Evolutionary conservation across 2,329 filamentous ascomycete species (phyloP), one percentile per base, ranked within the genome.

Genomic region (Fusarium musae): DNA sequence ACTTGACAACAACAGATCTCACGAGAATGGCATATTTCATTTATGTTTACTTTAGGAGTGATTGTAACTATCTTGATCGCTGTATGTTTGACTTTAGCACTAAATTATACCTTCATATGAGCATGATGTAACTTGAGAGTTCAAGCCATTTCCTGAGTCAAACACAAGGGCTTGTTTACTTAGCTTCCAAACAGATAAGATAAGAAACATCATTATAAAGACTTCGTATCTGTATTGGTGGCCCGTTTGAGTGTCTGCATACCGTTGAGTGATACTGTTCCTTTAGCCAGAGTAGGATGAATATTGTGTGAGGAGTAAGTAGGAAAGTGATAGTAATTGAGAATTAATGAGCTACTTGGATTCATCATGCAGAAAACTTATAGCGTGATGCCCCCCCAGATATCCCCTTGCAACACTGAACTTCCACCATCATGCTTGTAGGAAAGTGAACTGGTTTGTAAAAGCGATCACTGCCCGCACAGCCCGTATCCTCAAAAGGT

Each of bases 291-390:
- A 47, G 19, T 47, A 21, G 19, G 44, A 47, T 8, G 26, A 47
- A 47, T 16, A 8, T 15, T 47, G 26, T 47, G 13, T n/a, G 19
- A 16, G 26, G 6, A 47, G 44, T 47, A 10, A 3, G 5, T 16
- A 8, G 6, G 13, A 9, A 47, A 3, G 1, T 17, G 1, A 16
- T 16, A 47, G 44, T 2, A 8, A 30, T 8, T 16, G 0, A 16
- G 16, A 30, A 8, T 30, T 30, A 10, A 47, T 21, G 44, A n/a
- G 13, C 19, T 16, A 16, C 21, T 30, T 30, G 13, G 5, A 30
- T 30, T 47, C 6, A 30, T 47, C 3, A 8, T 47, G 2, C n/a
- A 11, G 19, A 9, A 30, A 47, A 47, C 26, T 2, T 30, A 4
- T n/a, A 3, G 13, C 13, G 19, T 21, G 26, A 11, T 30, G 19